Conservation (phyloP, 2,329 filamentous ascomycete genomes). For the Gyromitra esculenta region DNA sequence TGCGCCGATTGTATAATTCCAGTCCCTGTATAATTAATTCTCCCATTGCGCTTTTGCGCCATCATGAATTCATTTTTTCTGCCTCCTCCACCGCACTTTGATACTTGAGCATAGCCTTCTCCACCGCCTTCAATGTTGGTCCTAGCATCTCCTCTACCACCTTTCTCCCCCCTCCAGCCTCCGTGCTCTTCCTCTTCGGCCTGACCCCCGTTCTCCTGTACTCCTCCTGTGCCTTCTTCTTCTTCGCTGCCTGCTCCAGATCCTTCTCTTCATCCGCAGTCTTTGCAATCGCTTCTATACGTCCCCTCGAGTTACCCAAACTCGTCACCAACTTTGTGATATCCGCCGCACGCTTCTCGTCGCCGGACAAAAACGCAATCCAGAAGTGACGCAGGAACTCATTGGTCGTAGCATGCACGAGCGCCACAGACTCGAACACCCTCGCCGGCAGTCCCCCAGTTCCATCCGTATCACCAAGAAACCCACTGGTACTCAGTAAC, state of each 20-base stretch:
- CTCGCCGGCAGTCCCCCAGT: conserved; percentile 64
- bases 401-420: conserved; percentile 89
- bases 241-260: conserved; percentile 72
- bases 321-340: conserved; percentile 84
- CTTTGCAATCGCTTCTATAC: conserved; percentile 81
- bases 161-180: conserved; percentile 77
- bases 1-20: background rate
- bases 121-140: conserved; percentile 76
- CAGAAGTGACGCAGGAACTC: conserved; percentile 99
- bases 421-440: conserved; percentile 71
- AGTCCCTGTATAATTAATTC: conserved; percentile 6
- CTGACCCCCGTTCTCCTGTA: conserved; percentile 79
- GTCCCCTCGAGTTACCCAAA: conserved; percentile 76
- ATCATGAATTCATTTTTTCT: conserved; percentile 51
- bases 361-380: conserved; percentile 88
- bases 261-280: conserved; percentile 80
- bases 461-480: conserved; percentile 57
- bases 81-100: conserved; percentile 74
- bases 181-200: conserved; percentile 73
- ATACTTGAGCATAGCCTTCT: conserved; percentile 76
- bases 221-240: conserved; percentile 75
- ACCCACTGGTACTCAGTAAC: conserved; percentile 45
- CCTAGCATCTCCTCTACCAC: conserved; percentile 80
- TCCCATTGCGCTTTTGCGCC: background rate
- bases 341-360: conserved; percentile 81